Percentiles rank a stretch among this genome's conserved stretches.
Conservation (phyloP, 2,329 filamentous ascomycete species). For the Claviceps arundinis region DNA sequence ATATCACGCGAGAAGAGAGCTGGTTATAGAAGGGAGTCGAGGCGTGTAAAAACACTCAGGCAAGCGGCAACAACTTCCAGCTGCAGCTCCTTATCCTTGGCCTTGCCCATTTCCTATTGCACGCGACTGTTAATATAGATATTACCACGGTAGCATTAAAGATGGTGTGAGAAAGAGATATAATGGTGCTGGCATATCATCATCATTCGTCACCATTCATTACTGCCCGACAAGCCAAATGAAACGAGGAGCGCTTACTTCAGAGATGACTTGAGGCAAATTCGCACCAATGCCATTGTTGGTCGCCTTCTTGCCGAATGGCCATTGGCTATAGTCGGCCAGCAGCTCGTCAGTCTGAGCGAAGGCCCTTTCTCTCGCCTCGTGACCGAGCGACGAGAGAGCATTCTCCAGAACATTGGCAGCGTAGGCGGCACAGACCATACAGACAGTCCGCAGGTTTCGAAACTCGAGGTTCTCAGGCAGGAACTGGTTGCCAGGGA, state of each 20-base stretch:
- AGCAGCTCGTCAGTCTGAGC: constrained; percentile 93
- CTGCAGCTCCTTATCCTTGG: constrained; percentile 89
- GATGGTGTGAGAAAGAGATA: neutral
- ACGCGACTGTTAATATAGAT: neutral
- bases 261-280: constrained; percentile 70
- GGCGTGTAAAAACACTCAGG: constrained; percentile 90
- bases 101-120: constrained; percentile 58
- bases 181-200: neutral
- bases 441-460: constrained; percentile 79
- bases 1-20: neutral
- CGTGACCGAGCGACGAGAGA: constrained; percentile 84
- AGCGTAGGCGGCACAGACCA: constrained; percentile 97
- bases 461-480: constrained; percentile 92
- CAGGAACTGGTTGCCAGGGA: constrained; percentile 75
- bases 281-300: constrained; percentile 82
- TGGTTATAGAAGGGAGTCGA: constrained; percentile 79
- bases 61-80: constrained; percentile 95
- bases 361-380: constrained; percentile 86
- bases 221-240: neutral
- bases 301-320: constrained; percentile 75
- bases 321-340: constrained; percentile 94
- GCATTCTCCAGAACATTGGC: constrained; percentile 98
- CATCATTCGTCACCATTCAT: neutral
- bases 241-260: constrained; percentile 31
- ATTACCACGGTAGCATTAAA: too few relatives aligned